Evolutionary conservation across 2,329 filamentous ascomycete species (phyloP), one percentile per base, ranked within the genome.

Genomic region (Pseudogymnoascus sp.): DNA sequence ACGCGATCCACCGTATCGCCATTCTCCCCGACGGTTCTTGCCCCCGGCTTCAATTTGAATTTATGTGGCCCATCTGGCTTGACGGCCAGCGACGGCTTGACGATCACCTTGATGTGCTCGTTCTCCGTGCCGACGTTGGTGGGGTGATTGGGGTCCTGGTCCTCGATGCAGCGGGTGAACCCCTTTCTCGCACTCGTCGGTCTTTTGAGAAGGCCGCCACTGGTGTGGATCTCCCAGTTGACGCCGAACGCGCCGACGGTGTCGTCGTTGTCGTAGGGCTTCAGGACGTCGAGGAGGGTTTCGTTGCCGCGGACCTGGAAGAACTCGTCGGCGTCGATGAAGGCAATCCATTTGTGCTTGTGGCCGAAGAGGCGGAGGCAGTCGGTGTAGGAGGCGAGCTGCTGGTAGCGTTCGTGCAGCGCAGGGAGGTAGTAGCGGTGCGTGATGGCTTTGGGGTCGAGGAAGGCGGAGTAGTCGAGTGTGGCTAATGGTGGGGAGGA

Each of bases 171-270:
- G n/a, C 67, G 67, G 2, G 71, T 74, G 68, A 72, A 75, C 13
- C 65, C 64, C 47, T 69, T 68, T 9, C 73, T 21, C 2, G 35
- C 31, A 13, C 57, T 38, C 10, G 17, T 6, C 11, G 57, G 57
- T 0, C 72, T 70, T 13, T 61, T 67, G 7, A 72, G 65, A 7
- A 70, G 67, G 17, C 68, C 68, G 38, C 69, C 69, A 6, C 71
- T 71, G 33, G 66, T 73, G 65, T 75, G 74, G 33, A 71, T 68
- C 53, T 68, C 67, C 71, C 74, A 74, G 64, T 73, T 73, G 13
- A 75, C 64, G 10, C 69, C 73, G 1, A 75, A 63, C 6, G 72
- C 72, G 17, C 73, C 73, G 21, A 73, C 68, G 5, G 63, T 65
- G 10, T 68, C 64, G 36, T 71, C 62, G 2, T 66, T 60, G 60